Percentiles rank a stretch among this genome's conserved stretches.
Evolutionary conservation across 768 basidiomycete species (phyloP).

Genomic region (Chiua virens): DNA sequence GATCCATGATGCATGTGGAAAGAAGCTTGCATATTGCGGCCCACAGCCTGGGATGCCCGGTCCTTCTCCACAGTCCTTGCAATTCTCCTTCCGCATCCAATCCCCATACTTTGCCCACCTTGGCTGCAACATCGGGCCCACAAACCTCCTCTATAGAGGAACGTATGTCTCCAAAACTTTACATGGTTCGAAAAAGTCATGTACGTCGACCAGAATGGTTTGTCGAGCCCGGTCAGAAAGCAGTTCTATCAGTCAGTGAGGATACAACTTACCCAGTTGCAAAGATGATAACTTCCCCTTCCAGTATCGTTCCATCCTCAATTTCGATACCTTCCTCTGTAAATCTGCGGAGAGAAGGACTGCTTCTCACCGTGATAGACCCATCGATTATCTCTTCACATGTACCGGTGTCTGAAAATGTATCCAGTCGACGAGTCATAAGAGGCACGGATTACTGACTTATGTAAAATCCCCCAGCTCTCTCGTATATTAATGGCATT

Average conservation of each 20-base stretch:
- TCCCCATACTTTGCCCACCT: constrained; percentile 61
- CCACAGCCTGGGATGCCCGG: constrained; percentile 37
- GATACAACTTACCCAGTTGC: constrained; percentile 33
- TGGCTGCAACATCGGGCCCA: constrained; percentile 43
- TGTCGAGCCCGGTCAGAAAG: too few species aligned
- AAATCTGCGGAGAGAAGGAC: constrained; percentile 26
- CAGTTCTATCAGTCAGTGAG: too few species aligned
- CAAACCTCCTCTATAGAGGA: constrained; percentile 44
- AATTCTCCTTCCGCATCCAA: constrained; percentile 65
- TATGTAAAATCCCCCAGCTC: constrained; percentile 40
- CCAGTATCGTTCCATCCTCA: constrained; percentile 23
- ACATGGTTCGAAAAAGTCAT: too few species aligned
- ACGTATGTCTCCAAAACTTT: constrained; percentile 47
- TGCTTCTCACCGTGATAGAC: constrained; percentile 51
- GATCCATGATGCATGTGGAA: background rate
- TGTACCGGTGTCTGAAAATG: constrained; percentile 35
- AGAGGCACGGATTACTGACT: constrained; percentile 24
- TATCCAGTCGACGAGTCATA: background rate
- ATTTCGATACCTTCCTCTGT: constrained; percentile 29
- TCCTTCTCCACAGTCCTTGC: constrained; percentile 39
- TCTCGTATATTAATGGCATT: constrained; percentile 27
- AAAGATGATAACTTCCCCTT: constrained; percentile 33
- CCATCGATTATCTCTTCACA: constrained; percentile 47
- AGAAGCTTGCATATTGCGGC: constrained; percentile 22
- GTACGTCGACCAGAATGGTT: too few species aligned